These are phyloP conservation scores for Lachancea kluyveri DNA, from an alignment of 805 yeast species.

Conservation along the genomic window DNA sequence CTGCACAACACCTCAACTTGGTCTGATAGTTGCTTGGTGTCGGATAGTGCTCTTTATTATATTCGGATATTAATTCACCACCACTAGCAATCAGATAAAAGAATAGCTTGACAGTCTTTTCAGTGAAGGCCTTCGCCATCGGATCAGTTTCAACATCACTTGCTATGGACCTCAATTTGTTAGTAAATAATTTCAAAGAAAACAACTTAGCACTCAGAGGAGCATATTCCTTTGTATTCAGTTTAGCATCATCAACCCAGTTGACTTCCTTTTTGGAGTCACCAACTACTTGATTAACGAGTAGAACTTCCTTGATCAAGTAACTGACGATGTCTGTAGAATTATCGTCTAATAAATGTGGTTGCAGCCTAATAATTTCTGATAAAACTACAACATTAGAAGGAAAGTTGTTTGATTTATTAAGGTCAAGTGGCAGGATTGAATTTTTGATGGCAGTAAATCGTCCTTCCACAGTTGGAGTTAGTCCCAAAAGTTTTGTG, in stretches of 20 bases:
- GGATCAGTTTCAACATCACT: constrained; percentile 31
- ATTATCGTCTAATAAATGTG: constrained; percentile 43
- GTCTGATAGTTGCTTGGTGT: constrained; percentile 61
- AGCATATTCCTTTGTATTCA: constrained; percentile 30
- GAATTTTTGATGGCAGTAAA: constrained; percentile 31
- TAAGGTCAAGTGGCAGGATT: constrained; percentile 46
- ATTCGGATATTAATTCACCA: constrained; percentile 60
- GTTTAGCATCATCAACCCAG: constrained; percentile 43
- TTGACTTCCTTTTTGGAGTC: constrained; percentile 19
- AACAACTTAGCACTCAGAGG: constrained; percentile 43
- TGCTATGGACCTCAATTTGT: constrained; percentile 42
- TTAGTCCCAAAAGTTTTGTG: constrained; percentile 48
- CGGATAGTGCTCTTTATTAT: constrained; percentile 38
- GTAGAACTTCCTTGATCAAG: constrained; percentile 55
- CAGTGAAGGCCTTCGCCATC: constrained; percentile 41
- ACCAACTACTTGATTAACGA: constrained; percentile 41
- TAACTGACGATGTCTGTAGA: constrained; percentile 54
- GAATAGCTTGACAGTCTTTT: constrained; percentile 62
- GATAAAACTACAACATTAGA: constrained; percentile 56
- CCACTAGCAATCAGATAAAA: constrained; percentile 63
- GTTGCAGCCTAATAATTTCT: constrained; percentile 47
- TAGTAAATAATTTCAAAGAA: constrained; percentile 51
- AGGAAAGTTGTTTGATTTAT: constrained; percentile 34
- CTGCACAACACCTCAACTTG: constrained; percentile 62
- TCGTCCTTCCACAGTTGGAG: constrained; percentile 36